phyloP scores from a whole-genome alignment of 2,329 filamentous ascomycete species.

The Annulohypoxylon truncatum region DNA sequence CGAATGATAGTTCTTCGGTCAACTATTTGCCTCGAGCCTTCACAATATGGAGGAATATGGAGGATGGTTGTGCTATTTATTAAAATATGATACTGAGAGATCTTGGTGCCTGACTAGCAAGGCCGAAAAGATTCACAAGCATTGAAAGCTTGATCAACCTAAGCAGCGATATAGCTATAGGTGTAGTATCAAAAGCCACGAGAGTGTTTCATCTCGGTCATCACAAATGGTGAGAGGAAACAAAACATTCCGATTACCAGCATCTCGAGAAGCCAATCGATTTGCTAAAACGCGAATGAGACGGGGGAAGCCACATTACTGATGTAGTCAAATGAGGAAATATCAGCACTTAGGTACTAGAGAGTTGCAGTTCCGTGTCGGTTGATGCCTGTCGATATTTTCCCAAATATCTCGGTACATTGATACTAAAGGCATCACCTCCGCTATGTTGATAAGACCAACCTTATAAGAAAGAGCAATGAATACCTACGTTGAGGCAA shows the following conservation, averaged over 20 bases:
- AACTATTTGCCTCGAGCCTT: not conserved
- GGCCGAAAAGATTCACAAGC: not conserved
- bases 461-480: not conserved
- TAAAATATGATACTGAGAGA: not conserved
- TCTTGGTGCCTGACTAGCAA: not conserved
- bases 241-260: constrained; percentile 8
- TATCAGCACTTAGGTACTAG: not conserved
- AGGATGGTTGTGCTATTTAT: not conserved
- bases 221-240: not conserved
- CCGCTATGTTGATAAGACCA: not conserved
- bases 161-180: not conserved
- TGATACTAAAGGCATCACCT: not conserved
- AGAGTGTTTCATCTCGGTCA: not conserved
- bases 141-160: not conserved
- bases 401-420: not conserved
- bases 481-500: not conserved
- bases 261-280: constrained; percentile 8
- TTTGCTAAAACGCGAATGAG: not conserved
- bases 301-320: not conserved
- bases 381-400: not conserved
- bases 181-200: not conserved
- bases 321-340: not conserved
- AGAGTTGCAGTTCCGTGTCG: not conserved
- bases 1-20: not conserved
- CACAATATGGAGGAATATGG: not conserved